Conservation (phyloP, 225 moss, liverwort and hornwort genomes). For the Lunularia cruciata region DNA sequence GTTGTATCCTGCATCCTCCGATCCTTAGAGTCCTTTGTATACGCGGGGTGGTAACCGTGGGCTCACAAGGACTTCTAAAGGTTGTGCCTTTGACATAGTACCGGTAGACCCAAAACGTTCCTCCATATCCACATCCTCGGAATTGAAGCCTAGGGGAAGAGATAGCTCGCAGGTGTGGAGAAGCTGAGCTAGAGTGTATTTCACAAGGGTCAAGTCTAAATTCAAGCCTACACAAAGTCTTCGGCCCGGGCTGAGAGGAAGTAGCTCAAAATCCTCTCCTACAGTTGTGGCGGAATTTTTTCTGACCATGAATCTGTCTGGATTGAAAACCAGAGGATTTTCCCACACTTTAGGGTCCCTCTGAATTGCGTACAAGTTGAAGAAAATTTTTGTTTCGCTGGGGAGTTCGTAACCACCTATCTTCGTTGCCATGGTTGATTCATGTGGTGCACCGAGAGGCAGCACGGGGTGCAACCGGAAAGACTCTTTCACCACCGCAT, state of each 20-base stretch:
- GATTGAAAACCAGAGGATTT: slow-evolving; percentile 51
- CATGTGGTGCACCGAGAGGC: slow-evolving; percentile 50
- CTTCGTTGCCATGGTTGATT: slow-evolving; percentile 38
- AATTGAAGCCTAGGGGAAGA: slow-evolving; percentile 39
- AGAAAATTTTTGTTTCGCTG: slow-evolving; percentile 55
- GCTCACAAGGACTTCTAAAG: slow-evolving; percentile 14
- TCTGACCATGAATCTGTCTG: slow-evolving; percentile 57
- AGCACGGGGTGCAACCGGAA: slow-evolving; percentile 74
- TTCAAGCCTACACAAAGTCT: slow-evolving; percentile 61
- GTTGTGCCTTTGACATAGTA: slow-evolving; percentile 2
- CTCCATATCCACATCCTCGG: slow-evolving; percentile 50
- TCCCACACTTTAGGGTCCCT: slow-evolving; percentile 58
- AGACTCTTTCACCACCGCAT: slow-evolving; percentile 61
- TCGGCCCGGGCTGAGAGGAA: slow-evolving; percentile 63
- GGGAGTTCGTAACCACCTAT: slow-evolving; percentile 53
- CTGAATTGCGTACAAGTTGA: slow-evolving; percentile 60
- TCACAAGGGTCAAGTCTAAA: slow-evolving; percentile 49
- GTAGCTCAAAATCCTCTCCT: slow-evolving; percentile 52
- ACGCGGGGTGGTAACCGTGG: slow-evolving; percentile 18
- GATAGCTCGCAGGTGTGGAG: slow-evolving; percentile 52
- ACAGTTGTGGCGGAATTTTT: slow-evolving; percentile 38
- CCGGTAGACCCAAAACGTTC: slow-evolving; percentile 26
- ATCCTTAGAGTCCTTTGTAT: not conserved
- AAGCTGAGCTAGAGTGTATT: slow-evolving; percentile 49
- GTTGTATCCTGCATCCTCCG: not conserved